A percentile compares a stretch with the other conserved stretches of the same genome.
Evolutionary conservation across 345 rosid species (phyloP).

Genomic region (Psidium friedrichsthalianum): DNA sequence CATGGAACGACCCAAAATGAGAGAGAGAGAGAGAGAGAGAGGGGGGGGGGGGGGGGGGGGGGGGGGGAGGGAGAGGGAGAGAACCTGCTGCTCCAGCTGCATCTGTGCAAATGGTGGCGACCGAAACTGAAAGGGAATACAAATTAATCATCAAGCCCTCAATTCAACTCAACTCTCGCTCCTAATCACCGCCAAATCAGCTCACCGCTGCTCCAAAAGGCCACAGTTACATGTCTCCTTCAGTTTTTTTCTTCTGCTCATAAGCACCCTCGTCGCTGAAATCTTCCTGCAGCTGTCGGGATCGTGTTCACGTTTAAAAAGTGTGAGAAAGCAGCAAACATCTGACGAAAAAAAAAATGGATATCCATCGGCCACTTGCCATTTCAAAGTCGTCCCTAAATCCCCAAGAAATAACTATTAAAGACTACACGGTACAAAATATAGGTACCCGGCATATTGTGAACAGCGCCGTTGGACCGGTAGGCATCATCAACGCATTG

Average conservation of each 20-base stretch:
- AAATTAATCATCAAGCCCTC: conserved; percentile 32
- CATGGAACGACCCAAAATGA: background rate
- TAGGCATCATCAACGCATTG: background rate
- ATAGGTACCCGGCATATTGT: background rate
- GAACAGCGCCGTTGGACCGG: background rate
- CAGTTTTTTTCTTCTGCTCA: background rate
- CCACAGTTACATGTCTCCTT: background rate
- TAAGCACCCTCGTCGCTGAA: background rate
- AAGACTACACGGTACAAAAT: background rate
- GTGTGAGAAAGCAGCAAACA: background rate
- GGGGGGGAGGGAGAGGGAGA: background rate
- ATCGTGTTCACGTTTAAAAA: background rate
- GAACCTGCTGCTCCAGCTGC: conserved; percentile 47
- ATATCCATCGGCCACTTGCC: background rate
- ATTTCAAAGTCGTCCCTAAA: background rate
- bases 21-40: background rate
- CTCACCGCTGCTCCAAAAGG: background rate
- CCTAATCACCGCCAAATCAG: background rate
- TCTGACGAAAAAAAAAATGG: background rate
- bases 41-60: too few relatives aligned
- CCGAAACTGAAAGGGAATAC: background rate
- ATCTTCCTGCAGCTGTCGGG: background rate
- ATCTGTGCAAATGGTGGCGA: conserved; percentile 27
- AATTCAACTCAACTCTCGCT: background rate
- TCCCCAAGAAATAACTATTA: background rate